Conservation (phyloP, 306 rosid genomes). For the Fragaria vesca region DNA sequence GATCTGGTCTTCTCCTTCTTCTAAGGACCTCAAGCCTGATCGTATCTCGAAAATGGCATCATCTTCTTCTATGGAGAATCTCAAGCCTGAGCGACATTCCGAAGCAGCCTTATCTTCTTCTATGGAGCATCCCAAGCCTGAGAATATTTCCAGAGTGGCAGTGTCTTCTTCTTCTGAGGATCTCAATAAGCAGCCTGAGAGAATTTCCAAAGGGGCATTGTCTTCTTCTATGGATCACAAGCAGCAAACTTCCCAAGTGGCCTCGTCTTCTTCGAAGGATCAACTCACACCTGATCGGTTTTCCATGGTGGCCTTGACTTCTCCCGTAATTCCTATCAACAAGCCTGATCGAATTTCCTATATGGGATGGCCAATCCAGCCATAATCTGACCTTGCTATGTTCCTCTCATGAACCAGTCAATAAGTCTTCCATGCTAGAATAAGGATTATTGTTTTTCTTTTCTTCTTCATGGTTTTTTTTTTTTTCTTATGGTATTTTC, state of each 20-base stretch:
- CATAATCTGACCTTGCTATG: background rate
- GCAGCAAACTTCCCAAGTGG: background rate
- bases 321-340: background rate
- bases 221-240: background rate
- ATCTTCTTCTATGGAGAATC: background rate
- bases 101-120: background rate
- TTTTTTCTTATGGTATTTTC: background rate
- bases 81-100: background rate
- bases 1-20: background rate
- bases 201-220: background rate
- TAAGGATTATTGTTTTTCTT: background rate
- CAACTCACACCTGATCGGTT: background rate
- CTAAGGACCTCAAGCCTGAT: background rate
- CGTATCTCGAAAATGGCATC: background rate
- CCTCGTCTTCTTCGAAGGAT: background rate
- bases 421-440: background rate
- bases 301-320: background rate
- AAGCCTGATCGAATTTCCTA: background rate
- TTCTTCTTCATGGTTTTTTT: background rate
- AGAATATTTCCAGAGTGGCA: background rate
- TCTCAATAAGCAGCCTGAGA: background rate
- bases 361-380: background rate
- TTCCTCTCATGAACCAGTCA: background rate
- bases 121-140: background rate
- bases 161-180: background rate